A percentile compares a stretch with the other conserved stretches of the same genome.
Evolutionary conservation across 2,329 filamentous ascomycete genomes (phyloP).

Genomic region (Neofusicoccum umdonicola): DNA sequence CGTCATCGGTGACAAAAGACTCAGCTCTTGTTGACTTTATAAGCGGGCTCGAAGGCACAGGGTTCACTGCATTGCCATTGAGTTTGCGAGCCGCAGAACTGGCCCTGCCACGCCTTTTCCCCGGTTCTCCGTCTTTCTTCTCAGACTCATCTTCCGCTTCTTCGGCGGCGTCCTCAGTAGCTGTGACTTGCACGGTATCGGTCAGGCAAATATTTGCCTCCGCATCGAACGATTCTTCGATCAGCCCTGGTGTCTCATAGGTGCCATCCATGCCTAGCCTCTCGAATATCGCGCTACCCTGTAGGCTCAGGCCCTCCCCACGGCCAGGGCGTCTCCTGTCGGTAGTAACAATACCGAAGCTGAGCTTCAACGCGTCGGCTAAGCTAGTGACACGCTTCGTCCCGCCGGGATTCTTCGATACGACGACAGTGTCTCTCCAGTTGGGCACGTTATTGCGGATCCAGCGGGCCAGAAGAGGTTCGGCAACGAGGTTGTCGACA

Average conservation of each 20-base stretch:
- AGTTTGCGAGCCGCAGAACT: neutral
- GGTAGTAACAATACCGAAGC: constrained; percentile 94
- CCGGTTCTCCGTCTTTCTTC: neutral
- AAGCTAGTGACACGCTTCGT: constrained; percentile 96
- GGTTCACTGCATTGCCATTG: constrained; percentile 7
- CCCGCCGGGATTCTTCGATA: constrained; percentile 96
- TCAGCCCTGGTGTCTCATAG: constrained; percentile 36
- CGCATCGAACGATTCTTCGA: constrained; percentile 31
- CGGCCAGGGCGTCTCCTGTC: constrained; percentile 64
- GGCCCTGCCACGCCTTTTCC: neutral
- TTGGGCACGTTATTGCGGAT: constrained; percentile 82
- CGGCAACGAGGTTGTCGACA: constrained; percentile 94
- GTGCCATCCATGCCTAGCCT: constrained; percentile 42
- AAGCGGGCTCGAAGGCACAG: constrained; percentile 16
- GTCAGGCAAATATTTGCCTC: constrained; percentile 35
- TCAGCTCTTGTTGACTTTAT: constrained; percentile 18
- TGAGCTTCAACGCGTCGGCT: constrained; percentile 92
- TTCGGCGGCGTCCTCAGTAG: constrained; percentile 22
- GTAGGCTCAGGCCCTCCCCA: constrained; percentile 25
- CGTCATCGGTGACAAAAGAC: constrained; percentile 31
- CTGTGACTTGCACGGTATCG: neutral
- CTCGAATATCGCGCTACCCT: constrained; percentile 72
- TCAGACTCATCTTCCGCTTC: constrained; percentile 21
- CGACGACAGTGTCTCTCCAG: constrained; percentile 90
- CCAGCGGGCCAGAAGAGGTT: constrained; percentile 93